These are phyloP conservation scores for Dothistroma septosporum DNA, from an alignment of 2,329 filamentous ascomycete species.

Conservation along the genomic window DNA sequence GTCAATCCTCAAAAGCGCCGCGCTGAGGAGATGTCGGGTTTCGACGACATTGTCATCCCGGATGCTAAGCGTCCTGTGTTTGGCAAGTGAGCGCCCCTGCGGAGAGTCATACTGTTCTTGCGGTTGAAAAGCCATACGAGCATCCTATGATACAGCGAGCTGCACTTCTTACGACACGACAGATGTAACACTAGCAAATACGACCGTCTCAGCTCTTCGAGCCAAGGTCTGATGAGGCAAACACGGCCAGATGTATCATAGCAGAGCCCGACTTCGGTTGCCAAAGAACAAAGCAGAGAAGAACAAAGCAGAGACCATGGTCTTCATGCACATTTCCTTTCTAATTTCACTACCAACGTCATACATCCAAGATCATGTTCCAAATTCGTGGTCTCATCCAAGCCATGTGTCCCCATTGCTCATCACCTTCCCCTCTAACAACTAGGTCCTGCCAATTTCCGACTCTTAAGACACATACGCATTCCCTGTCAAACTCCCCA, in stretches of 20 bases:
- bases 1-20: slow-evolving; percentile 1
- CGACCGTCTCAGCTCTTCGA: background rate
- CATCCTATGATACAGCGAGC: background rate
- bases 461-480: slow-evolving; percentile 25
- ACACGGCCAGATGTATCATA: background rate
- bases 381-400: background rate
- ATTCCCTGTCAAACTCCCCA: slow-evolving; percentile 31
- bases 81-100: background rate
- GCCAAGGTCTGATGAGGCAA: background rate
- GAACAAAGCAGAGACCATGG: background rate
- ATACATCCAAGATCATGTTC: background rate
- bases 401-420: background rate
- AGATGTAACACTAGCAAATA: background rate
- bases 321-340: background rate
- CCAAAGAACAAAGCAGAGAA: background rate
- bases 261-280: background rate
- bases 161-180: background rate
- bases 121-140: background rate
- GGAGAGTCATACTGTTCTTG: background rate
- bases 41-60: background rate
- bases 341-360: background rate
- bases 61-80: slow-evolving; percentile 1
- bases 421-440: background rate
- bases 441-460: background rate
- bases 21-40: background rate